Conservation (phyloP, 139 green algal species). For the Chlamydomonas incerta region DNA sequence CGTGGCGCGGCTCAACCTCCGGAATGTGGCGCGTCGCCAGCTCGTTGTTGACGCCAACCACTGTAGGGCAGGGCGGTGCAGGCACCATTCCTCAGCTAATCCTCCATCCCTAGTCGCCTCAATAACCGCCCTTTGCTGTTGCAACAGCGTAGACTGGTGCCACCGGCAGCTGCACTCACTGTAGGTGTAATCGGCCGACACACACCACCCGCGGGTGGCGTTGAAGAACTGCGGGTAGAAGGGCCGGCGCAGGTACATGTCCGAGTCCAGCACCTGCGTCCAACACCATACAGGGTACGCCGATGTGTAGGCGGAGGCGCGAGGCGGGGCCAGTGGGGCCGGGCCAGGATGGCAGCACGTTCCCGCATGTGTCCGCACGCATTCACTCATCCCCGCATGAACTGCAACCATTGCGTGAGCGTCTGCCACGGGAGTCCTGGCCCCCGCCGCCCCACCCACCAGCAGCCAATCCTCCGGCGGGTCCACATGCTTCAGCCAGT, state of each 20-base stretch:
- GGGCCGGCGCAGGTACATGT: slow-evolving; percentile 64
- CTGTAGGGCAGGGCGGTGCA: too few species aligned
- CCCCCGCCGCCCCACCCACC: not conserved
- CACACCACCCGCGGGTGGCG: slow-evolving; percentile 47
- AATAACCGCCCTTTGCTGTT: too few species aligned
- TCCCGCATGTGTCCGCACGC: too few species aligned
- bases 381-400: slow-evolving; percentile 13
- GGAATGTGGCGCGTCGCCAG: slow-evolving; percentile 73
- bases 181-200: slow-evolving; percentile 54
- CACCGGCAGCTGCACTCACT: too few species aligned
- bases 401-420: too few species aligned
- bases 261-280: slow-evolving; percentile 52
- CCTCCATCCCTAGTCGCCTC: too few species aligned
- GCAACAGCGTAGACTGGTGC: too few species aligned
- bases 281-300: not conserved
- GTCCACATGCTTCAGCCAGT: slow-evolving; percentile 67
- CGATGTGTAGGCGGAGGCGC: too few species aligned
- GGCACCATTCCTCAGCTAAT: too few species aligned
- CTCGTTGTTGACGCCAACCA: slow-evolving; percentile 73
- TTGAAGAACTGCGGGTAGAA: slow-evolving; percentile 63
- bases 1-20: slow-evolving; percentile 72
- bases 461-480: slow-evolving; percentile 57
- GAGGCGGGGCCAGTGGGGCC: too few species aligned
- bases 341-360: too few species aligned
- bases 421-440: too few species aligned